Conservation (phyloP, 2,329 filamentous ascomycete species). For the Cladosporium phlei region DNA sequence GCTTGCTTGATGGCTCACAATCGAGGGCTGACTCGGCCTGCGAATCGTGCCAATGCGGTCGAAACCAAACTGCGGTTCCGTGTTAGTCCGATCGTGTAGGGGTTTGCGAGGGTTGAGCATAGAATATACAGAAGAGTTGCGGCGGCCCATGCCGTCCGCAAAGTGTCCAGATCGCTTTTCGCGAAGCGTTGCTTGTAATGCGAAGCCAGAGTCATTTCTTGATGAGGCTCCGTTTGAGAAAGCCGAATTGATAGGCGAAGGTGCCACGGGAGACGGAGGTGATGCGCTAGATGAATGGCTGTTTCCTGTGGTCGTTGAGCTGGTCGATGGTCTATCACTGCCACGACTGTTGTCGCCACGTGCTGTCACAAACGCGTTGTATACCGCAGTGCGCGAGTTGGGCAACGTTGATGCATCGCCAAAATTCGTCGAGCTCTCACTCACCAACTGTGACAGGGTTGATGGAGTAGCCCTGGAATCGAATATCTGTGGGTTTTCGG, state of each 20-base stretch:
- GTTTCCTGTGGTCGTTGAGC: slow-evolving; percentile 47
- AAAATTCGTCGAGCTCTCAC: slow-evolving; percentile 84
- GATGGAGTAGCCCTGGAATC: slow-evolving; percentile 64
- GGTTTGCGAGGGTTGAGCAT: slow-evolving; percentile 26
- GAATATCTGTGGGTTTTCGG: slow-evolving; percentile 78
- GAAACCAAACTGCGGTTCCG: slow-evolving; percentile 58
- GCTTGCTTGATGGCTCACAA: slow-evolving; percentile 59
- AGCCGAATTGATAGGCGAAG: slow-evolving; percentile 65
- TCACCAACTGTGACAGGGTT: slow-evolving; percentile 77
- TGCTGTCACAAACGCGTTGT: slow-evolving; percentile 85
- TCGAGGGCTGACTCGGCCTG: slow-evolving; percentile 54
- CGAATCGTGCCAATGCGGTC: slow-evolving; percentile 65
- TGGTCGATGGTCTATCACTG: slow-evolving; percentile 72
- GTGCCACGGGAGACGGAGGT: slow-evolving; percentile 62
- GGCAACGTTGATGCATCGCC: slow-evolving; percentile 56
- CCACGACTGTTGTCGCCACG: slow-evolving; percentile 58
- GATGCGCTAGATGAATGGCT: slow-evolving; percentile 39
- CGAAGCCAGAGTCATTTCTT: slow-evolving; percentile 85
- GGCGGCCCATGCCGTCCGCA: slow-evolving; percentile 64
- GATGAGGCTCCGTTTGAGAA: slow-evolving; percentile 81
- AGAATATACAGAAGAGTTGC: slow-evolving; percentile 69
- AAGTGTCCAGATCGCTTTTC: slow-evolving; percentile 96
- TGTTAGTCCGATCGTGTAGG: slow-evolving; percentile 29
- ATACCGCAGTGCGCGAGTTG: slow-evolving; percentile 60
- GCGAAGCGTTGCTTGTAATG: slow-evolving; percentile 75